Evolutionary conservation across 2,329 filamentous ascomycete genomes (phyloP).

Genomic region (Colletotrichum tanaceti): DNA sequence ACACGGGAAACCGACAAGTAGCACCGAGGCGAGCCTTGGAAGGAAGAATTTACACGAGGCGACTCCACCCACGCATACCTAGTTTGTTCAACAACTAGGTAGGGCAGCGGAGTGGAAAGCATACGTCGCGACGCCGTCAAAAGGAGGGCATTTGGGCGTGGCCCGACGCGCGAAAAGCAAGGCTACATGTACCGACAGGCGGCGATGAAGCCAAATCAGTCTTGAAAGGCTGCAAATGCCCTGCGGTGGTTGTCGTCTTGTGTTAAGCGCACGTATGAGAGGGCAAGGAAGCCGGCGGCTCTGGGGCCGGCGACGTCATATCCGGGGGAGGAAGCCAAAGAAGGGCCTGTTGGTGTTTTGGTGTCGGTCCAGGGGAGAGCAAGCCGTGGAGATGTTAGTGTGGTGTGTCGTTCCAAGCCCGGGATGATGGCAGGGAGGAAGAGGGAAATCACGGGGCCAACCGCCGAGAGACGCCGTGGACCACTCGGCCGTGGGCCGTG

Average conservation of each 20-base stretch:
- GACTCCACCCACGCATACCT: not conserved
- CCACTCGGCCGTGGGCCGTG: not conserved
- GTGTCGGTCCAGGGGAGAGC: not conserved
- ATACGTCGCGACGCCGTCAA: not conserved
- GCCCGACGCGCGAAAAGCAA: conserved; percentile 13
- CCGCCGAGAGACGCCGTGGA: conserved; percentile 7
- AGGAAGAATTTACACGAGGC: not conserved
- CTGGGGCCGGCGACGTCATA: conserved; percentile 35
- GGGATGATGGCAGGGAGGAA: not conserved
- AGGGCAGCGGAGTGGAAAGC: conserved; percentile 8
- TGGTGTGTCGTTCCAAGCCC: conserved; percentile 2
- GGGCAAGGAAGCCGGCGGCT: not conserved
- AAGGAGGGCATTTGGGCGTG: conserved; percentile 1
- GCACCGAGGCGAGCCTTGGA: conserved; percentile 19
- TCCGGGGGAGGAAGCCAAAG: conserved; percentile 20
- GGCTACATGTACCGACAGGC: conserved; percentile 1
- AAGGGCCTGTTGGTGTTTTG: not conserved
- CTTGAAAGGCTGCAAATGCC: not conserved
- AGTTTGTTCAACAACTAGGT: not conserved
- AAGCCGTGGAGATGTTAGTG: conserved; percentile 13
- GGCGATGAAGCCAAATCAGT: conserved; percentile 6
- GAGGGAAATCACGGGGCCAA: not conserved
- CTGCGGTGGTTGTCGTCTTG: conserved; percentile 14
- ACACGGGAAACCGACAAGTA: conserved; percentile 14
- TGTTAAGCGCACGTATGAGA: conserved; percentile 38